Evolutionary conservation across 2,329 filamentous ascomycete species (phyloP).

Genomic region (Phyllosticta citriasiana): DNA sequence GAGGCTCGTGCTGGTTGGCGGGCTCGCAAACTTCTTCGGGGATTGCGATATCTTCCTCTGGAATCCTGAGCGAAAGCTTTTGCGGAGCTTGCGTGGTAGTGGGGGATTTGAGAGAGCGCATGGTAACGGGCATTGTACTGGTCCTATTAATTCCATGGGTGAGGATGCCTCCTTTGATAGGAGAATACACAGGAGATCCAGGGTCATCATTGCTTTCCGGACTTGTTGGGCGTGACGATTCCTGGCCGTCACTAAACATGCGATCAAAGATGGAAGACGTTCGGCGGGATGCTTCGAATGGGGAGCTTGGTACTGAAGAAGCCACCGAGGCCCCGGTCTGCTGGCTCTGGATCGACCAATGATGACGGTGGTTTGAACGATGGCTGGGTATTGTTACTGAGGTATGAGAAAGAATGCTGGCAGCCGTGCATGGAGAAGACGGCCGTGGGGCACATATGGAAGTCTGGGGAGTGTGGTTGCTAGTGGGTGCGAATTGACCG

Average conservation of each 20-base stretch:
- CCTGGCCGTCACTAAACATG: conserved; percentile 47
- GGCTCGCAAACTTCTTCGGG: not conserved
- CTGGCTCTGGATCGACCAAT: conserved; percentile 56
- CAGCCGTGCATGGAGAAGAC: conserved; percentile 37
- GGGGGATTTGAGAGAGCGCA: conserved; percentile 16
- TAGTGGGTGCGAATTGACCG: conserved; percentile 36
- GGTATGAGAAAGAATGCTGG: conserved; percentile 53
- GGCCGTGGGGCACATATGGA: conserved; percentile 27
- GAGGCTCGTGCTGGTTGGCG: conserved; percentile 17
- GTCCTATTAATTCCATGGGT: conserved; percentile 4
- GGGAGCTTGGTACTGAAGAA: conserved; percentile 73
- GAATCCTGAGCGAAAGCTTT: conserved; percentile 19
- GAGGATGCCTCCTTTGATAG: conserved; percentile 34
- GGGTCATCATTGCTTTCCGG: conserved; percentile 59
- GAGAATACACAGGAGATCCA: conserved; percentile 47
- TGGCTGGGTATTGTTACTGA: conserved; percentile 46
- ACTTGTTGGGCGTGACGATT: conserved; percentile 67
- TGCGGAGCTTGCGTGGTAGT: conserved; percentile 16
- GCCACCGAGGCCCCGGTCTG: conserved; percentile 52
- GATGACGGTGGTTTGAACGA: conserved; percentile 31
- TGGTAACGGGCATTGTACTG: conserved; percentile 14
- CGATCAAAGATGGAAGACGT: conserved; percentile 72
- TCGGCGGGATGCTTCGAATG: conserved; percentile 58
- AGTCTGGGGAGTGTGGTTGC: conserved; percentile 26
- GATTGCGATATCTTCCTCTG: conserved; percentile 11